phyloP scores from a whole-genome alignment of 2,329 filamentous ascomycete genomes.

The Aaosphaeria pasadenensis region DNA sequence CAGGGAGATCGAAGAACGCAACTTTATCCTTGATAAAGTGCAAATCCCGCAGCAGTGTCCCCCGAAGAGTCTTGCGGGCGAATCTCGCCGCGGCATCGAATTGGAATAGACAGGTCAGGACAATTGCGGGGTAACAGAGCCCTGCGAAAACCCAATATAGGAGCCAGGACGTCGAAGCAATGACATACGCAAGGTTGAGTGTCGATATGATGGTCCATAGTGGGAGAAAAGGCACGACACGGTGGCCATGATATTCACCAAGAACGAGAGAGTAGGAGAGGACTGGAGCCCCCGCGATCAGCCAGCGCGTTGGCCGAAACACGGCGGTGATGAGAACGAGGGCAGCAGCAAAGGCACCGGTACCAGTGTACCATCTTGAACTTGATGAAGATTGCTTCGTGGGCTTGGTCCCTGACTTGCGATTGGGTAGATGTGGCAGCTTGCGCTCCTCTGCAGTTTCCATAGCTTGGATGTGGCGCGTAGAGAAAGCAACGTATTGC shows the following conservation, averaged over 20 bases:
- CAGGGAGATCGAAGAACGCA: constrained; percentile 49
- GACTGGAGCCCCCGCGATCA: constrained; percentile 41
- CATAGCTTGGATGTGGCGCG: background rate
- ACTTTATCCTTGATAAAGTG: constrained; percentile 54
- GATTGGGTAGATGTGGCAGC: background rate
- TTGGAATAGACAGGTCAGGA: constrained; percentile 47
- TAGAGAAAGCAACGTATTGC: too few relatives aligned
- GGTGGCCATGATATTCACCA: constrained; percentile 33
- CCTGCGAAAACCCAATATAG: constrained; percentile 44
- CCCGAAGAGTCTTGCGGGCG: constrained; percentile 34
- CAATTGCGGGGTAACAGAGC: constrained; percentile 42
- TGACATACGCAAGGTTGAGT: constrained; percentile 46
- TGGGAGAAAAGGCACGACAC: constrained; percentile 44
- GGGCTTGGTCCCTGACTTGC: background rate
- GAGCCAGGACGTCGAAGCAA: constrained; percentile 53
- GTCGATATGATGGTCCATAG: constrained; percentile 48
- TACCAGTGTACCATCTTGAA: too few relatives aligned
- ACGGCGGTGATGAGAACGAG: background rate
- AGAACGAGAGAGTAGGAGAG: constrained; percentile 35
- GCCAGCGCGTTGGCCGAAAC: constrained; percentile 34
- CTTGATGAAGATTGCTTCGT: background rate
- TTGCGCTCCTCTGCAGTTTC: background rate
- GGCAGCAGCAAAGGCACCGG: background rate
- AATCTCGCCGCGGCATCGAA: constrained; percentile 41
- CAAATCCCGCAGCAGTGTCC: constrained; percentile 39